These are phyloP conservation scores for Candida sp. DNA, from an alignment of 1,139 yeast genomes.

Conservation along the genomic window DNA sequence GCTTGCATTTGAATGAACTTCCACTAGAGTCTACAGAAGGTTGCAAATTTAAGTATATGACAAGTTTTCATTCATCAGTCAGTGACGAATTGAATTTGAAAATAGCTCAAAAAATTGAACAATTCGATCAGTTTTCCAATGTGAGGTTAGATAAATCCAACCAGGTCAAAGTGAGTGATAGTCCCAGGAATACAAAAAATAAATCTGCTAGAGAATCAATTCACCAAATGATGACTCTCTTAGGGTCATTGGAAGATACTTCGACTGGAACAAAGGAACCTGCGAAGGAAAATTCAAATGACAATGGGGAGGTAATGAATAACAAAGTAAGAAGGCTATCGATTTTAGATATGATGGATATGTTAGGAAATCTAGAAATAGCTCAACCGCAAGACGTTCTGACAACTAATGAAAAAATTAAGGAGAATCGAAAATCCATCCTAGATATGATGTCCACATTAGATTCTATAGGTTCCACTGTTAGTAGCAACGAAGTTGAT, in stretches of 20 bases:
- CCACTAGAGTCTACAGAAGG: slow-evolving; percentile 6
- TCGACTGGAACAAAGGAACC: background rate
- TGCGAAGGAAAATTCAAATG: background rate
- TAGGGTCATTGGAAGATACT: slow-evolving; percentile 12
- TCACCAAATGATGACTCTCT: slow-evolving; percentile 15
- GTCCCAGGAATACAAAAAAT: background rate
- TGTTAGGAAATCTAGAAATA: slow-evolving; percentile 10
- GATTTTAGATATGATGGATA: slow-evolving; percentile 16
- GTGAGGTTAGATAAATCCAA: background rate
- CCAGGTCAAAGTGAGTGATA: background rate
- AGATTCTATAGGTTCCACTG: background rate
- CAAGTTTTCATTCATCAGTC: slow-evolving; percentile 31
- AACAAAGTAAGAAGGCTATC: slow-evolving; percentile 11
- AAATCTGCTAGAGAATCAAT: slow-evolving; percentile 13
- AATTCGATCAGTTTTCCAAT: slow-evolving; percentile 13
- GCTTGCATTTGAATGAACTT: slow-evolving; percentile 4
- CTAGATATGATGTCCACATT: slow-evolving; percentile 18
- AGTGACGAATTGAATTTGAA: slow-evolving; percentile 22
- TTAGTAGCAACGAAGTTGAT: background rate
- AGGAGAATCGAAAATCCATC: slow-evolving; percentile 19
- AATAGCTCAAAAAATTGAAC: slow-evolving; percentile 13
- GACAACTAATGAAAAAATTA: slow-evolving; percentile 2
- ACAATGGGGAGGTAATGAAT: background rate
- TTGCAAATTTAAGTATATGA: slow-evolving; percentile 7
- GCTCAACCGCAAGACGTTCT: background rate